These are phyloP conservation scores for Recurvomyces mirabilis DNA, from an alignment of 495 filamentous ascomycete species.

Conservation along the genomic window DNA sequence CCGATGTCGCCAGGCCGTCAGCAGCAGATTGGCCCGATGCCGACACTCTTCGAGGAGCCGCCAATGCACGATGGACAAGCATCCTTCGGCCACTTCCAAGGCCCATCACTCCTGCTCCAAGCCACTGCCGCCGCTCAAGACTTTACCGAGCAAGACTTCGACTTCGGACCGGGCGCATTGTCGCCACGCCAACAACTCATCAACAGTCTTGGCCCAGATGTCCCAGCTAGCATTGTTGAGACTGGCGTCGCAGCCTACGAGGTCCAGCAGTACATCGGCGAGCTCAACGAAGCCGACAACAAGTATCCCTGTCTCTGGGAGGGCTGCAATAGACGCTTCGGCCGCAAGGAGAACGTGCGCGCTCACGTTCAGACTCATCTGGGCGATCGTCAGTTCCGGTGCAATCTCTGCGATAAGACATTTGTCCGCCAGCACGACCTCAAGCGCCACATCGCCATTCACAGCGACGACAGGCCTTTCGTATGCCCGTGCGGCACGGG, in stretches of 20 bases:
- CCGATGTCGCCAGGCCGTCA: conserved; percentile 10
- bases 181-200: conserved; percentile 18
- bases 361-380: conserved; percentile 96
- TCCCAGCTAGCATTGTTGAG: conserved; percentile 36
- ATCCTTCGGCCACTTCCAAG: background rate
- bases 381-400: conserved; percentile 85
- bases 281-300: conserved; percentile 58
- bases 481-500: conserved; percentile 80
- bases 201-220: conserved; percentile 18
- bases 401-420: conserved; percentile 77
- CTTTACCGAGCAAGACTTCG: conserved; percentile 28
- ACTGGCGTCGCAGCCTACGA: conserved; percentile 82
- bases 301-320: conserved; percentile 82
- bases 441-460: conserved; percentile 93
- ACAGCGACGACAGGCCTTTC: conserved; percentile 86
- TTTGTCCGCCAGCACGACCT: conserved; percentile 96
- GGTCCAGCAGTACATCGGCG: conserved; percentile 72
- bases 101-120: conserved; percentile 19
- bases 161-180: conserved; percentile 35
- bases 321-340: conserved; percentile 76
- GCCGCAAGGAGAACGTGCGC: conserved; percentile 93
- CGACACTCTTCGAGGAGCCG: conserved; percentile 20
- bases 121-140: conserved; percentile 36
- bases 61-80: background rate
- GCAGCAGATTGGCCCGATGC: conserved; percentile 12